Conservation (phyloP, 2,329 filamentous ascomycete genomes). For the Aspergillus sp. region DNA sequence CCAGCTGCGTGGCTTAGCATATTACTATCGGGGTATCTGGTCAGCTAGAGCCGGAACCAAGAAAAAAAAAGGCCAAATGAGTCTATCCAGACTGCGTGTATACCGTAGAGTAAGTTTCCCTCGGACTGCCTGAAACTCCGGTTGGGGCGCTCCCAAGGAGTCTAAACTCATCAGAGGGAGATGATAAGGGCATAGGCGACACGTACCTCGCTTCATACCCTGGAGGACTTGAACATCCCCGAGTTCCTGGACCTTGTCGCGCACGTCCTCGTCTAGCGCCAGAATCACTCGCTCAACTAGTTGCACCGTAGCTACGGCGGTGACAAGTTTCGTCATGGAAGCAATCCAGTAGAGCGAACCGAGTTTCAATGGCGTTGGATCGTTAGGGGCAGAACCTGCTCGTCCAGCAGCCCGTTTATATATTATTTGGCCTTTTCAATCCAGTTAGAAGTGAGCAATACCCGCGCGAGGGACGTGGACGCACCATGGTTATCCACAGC, state of each 20-base stretch:
- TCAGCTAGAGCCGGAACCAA: not conserved
- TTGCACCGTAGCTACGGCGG: not conserved
- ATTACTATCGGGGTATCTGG: not conserved
- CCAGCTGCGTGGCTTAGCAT: not conserved
- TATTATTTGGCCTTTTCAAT: not conserved
- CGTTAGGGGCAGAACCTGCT: no score
- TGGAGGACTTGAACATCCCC: not conserved
- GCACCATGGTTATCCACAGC: not conserved
- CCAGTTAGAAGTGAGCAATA: not conserved
- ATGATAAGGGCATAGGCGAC: no score
- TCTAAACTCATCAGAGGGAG: not conserved
- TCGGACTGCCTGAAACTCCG: not conserved
- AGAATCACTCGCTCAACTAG: not conserved
- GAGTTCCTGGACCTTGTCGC: not conserved
- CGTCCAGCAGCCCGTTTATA: not conserved
- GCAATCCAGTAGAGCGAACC: not conserved
- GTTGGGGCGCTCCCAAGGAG: not conserved
- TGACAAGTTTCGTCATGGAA: not conserved
- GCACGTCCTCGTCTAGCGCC: not conserved
- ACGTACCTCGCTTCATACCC: not conserved
- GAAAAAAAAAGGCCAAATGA: not conserved
- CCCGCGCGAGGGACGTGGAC: not conserved
- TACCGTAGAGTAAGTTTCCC: slow-evolving; percentile 4
- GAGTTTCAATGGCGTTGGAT: not conserved
- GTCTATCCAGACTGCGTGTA: not conserved